Evolutionary conservation across 75 land plant genomes (phyloP), one percentile per base, ranked within the genome.

Genomic region (Selaginella moellendorffii): DNA sequence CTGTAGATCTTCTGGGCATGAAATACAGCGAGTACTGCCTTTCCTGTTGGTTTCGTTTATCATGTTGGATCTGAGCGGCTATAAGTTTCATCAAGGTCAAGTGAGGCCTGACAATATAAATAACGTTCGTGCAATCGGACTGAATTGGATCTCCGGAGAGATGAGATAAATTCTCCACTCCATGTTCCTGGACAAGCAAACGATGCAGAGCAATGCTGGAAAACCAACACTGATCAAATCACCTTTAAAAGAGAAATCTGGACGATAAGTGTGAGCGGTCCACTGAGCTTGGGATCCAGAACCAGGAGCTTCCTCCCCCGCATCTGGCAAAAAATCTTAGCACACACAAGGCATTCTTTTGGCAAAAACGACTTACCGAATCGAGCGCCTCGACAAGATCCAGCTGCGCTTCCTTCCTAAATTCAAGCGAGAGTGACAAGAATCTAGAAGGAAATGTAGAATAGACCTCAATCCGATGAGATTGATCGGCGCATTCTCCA

Each of bases 251-350:
- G 65, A 2, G 96, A 80, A 0, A 85, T 85, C 61, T 85, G 96
- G 52, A 83, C 74, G 29, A 80, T 62, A 19, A 89, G 72, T 1
- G 96, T 81, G 5, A 93, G 80, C 0, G 98, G 79, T 0, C 96
- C 96, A 30, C 96, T 77, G 20, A 93, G 85, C 61, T 83, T 86
- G 2, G 81, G 87, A 73, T 93, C 98, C 63, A 93, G 68, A 22
- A 80, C 75, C 46, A 93, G 72, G 52, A 85, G 79, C 68, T 93
- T 93, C 72, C 72, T 82, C n/a, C 98, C 98, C 26, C 87, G 85
- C 69, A 92, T 75, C 97, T 92, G 14, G 69, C 65, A 72, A 23
- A 26, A 22, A 56, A 19, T 5, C n/a, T 9, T 56, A 56, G 2
- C 46, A 36, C 46, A 36, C 14, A 36, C 46, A 36, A 5, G 5